A percentile compares a stretch with the other conserved stretches of the same genome.
phyloP scores from a whole-genome alignment of 176 grass and related monocot species.

The Pontederia crassipes region DNA sequence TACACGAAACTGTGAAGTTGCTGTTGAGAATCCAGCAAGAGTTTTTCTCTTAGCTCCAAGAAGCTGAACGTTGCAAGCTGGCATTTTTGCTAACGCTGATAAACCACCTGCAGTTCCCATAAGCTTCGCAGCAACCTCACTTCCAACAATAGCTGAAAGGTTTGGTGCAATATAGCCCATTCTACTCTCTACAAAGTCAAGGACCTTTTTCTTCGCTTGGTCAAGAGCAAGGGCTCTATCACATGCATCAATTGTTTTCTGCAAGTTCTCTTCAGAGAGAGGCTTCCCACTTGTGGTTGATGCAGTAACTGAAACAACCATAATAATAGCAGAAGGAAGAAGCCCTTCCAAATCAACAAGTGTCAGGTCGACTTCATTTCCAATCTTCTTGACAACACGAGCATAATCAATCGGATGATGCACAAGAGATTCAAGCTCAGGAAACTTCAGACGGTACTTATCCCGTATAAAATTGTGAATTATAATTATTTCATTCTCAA shows the following conservation, averaged over 20 bases:
- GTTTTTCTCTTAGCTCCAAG: conserved; percentile 71
- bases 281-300: conserved; percentile 86
- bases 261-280: conserved; percentile 60
- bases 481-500: conserved; percentile 90
- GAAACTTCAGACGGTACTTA: conserved; percentile 78
- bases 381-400: conserved; percentile 83
- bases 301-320: conserved; percentile 73
- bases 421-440: conserved; percentile 80
- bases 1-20: conserved; percentile 57
- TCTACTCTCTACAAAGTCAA: conserved; percentile 82
- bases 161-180: conserved; percentile 88
- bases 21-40: conserved; percentile 77
- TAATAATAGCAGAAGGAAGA: conserved; percentile 88
- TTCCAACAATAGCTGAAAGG: conserved; percentile 75
- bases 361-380: conserved; percentile 80
- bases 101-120: conserved; percentile 83
- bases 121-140: conserved; percentile 69
- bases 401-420: conserved; percentile 94
- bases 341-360: conserved; percentile 77
- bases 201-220: conserved; percentile 77
- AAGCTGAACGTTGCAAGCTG: conserved; percentile 88
- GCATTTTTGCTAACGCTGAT: conserved; percentile 73
- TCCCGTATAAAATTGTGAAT: conserved; percentile 94
- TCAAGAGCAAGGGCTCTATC: conserved; percentile 69
- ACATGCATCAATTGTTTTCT: conserved; percentile 69